A percentile compares a stretch with the other conserved stretches of the same genome.
phyloP scores from a whole-genome alignment of 2,329 filamentous ascomycete species.

The Alternaria sp. region DNA sequence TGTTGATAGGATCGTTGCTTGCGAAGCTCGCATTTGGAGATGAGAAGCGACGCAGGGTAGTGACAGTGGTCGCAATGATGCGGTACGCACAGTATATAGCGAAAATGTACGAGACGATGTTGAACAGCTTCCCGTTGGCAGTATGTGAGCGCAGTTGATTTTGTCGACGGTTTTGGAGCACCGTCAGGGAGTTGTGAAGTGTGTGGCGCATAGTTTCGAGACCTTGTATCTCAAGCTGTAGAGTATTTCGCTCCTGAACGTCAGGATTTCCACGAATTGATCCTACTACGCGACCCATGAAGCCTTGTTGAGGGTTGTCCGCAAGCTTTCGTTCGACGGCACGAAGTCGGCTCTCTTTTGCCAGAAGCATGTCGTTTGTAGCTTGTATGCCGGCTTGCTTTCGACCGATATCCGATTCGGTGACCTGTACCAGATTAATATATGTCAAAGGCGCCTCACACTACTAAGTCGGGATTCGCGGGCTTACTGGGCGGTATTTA shows the following conservation, averaged over 20 bases:
- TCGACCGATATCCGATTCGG: conserved; percentile 76
- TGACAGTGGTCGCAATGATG: conserved; percentile 74
- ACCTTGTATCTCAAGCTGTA: conserved; percentile 80
- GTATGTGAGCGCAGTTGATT: conserved; percentile 74
- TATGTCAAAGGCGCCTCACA: background rate
- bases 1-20: conserved; percentile 82
- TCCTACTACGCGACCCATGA: conserved; percentile 78
- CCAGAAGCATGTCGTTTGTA: conserved; percentile 78
- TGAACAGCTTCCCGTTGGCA: conserved; percentile 68
- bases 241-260: conserved; percentile 59
- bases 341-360: conserved; percentile 76
- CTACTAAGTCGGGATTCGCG: background rate
- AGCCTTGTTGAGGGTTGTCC: conserved; percentile 60
- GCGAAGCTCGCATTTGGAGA: conserved; percentile 64
- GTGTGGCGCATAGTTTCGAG: conserved; percentile 81
- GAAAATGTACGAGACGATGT: conserved; percentile 73
- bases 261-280: conserved; percentile 70
- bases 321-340: conserved; percentile 71
- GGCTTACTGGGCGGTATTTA: conserved; percentile 63
- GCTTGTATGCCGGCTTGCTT: conserved; percentile 82
- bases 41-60: conserved; percentile 69
- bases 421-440: conserved; percentile 55
- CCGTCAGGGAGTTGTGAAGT: conserved; percentile 69
- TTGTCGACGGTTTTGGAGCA: conserved; percentile 69
- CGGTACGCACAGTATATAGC: conserved; percentile 86